Percentiles rank a stretch among this genome's conserved stretches.
phyloP scores from a whole-genome alignment of 176 grass and related monocot species.

The Rhynchospora tenuis region DNA sequence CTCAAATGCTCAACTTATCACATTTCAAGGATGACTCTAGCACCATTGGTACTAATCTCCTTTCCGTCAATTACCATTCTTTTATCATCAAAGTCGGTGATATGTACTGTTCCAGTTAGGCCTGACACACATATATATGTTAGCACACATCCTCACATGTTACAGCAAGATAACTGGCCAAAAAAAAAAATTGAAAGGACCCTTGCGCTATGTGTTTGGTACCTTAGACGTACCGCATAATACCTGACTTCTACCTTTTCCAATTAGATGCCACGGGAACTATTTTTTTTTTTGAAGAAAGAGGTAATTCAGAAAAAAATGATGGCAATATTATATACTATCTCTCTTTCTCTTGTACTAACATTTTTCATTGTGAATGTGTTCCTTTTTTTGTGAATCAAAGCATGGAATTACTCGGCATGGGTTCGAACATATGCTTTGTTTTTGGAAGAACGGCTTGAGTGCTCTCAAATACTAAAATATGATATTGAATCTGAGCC shows the following conservation, averaged over 20 bases:
- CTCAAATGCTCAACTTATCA: constrained; percentile 70
- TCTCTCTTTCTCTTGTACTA: background rate
- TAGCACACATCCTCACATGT: background rate
- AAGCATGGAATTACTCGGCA: constrained; percentile 90
- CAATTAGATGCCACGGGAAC: background rate
- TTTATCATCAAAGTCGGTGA: background rate
- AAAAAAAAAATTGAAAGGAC: background rate
- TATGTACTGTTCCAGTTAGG: background rate
- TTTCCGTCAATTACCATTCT: background rate
- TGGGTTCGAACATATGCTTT: constrained; percentile 82
- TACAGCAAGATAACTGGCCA: background rate
- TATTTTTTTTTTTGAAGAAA: too few species aligned
- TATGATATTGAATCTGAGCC: constrained; percentile 82
- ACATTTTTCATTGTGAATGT: background rate
- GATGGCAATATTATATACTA: background rate
- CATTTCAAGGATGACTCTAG: constrained; percentile 96
- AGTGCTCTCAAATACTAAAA: constrained; percentile 73
- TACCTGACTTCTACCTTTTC: background rate
- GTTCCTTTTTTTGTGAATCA: background rate
- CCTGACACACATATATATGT: background rate
- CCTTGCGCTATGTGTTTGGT: background rate
- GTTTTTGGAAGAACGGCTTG: constrained; percentile 79
- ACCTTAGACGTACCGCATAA: background rate
- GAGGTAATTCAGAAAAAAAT: too few species aligned
- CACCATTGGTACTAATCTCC: constrained; percentile 43